phyloP scores from a whole-genome alignment of 2,329 filamentous ascomycete species.

The Emericellopsis cladophorae region DNA sequence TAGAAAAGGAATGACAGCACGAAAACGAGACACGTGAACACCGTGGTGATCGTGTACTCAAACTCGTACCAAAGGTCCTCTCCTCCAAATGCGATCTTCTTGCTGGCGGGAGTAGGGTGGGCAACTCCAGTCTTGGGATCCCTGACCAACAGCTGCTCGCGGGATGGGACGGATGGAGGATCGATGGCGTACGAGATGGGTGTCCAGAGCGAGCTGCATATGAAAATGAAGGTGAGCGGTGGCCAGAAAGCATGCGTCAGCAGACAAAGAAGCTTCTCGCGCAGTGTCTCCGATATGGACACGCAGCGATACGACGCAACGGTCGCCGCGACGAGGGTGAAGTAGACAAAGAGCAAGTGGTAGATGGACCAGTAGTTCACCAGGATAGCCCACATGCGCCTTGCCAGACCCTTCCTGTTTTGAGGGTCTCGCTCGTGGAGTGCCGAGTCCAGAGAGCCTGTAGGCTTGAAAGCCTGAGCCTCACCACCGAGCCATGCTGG shows the following conservation, averaged over 20 bases:
- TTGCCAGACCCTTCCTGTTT: slow-evolving; percentile 36
- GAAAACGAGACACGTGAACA: slow-evolving; percentile 36
- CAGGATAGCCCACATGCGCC: slow-evolving; percentile 39
- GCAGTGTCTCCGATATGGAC: slow-evolving; percentile 19
- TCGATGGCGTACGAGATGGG: slow-evolving; percentile 49
- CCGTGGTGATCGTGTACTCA: slow-evolving; percentile 36
- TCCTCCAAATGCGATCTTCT: slow-evolving; percentile 40
- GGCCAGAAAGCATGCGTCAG: slow-evolving; percentile 52
- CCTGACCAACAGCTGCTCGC: slow-evolving; percentile 41
- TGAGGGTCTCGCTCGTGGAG: slow-evolving; percentile 45
- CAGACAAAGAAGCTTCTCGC: slow-evolving; percentile 33
- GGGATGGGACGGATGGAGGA: slow-evolving; percentile 43
- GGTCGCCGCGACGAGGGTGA: slow-evolving; percentile 35
- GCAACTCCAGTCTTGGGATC: slow-evolving; percentile 43
- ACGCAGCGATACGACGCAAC: slow-evolving; percentile 38
- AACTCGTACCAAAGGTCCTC: slow-evolving; percentile 44
- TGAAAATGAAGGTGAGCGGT: slow-evolving; percentile 42
- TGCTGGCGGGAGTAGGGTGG: slow-evolving; percentile 34
- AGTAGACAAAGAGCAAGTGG: slow-evolving; percentile 40
- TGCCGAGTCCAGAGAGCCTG: slow-evolving; percentile 40
- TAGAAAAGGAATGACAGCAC: slow-evolving; percentile 22
- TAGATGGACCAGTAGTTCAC: slow-evolving; percentile 42
- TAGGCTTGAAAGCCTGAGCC: slow-evolving; percentile 45
- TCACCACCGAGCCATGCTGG: slow-evolving; percentile 48
- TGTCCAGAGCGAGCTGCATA: slow-evolving; percentile 41